These are phyloP conservation scores for Cyclostephanos invisitatus DNA, from an alignment of 108 stramenopile genomes.

Conservation along the genomic window DNA sequence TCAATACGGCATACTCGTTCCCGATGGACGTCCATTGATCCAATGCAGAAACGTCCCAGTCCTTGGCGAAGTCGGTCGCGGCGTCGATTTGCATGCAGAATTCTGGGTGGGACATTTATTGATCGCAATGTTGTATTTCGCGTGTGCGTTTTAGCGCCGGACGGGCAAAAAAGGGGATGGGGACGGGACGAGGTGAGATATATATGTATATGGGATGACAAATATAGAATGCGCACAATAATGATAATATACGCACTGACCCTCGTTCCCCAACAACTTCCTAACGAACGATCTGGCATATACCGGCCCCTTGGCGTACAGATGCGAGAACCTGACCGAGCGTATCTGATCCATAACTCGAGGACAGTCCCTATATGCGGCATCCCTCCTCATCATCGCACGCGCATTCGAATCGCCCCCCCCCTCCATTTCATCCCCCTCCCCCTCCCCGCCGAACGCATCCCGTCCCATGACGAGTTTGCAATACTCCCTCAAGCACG, in stretches of 20 bases:
- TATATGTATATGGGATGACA: too few species aligned
- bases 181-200: neutral
- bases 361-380: constrained; percentile 33
- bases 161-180: neutral
- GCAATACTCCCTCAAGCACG: constrained; percentile 52
- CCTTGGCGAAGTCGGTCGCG: constrained; percentile 77
- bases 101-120: too few species aligned
- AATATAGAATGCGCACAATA: too few species aligned
- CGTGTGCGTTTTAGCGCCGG: too few species aligned
- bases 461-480: constrained; percentile 20
- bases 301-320: constrained; percentile 75
- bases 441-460: constrained; percentile 12
- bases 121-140: too few species aligned
- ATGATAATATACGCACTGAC: constrained; percentile 9
- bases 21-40: constrained; percentile 73
- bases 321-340: constrained; percentile 55
- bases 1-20: constrained; percentile 95
- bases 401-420: constrained; percentile 14
- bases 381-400: constrained; percentile 20
- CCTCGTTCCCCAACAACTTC: constrained; percentile 89
- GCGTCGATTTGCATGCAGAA: constrained; percentile 98
- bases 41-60: constrained; percentile 82
- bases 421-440: constrained; percentile 27
- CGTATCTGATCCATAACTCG: constrained; percentile 56
- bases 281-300: constrained; percentile 74